Base-by-base conservation (phyloP, 1,284 basidiomycete genomes). In the Stygiomarasmius scandens region DNA sequence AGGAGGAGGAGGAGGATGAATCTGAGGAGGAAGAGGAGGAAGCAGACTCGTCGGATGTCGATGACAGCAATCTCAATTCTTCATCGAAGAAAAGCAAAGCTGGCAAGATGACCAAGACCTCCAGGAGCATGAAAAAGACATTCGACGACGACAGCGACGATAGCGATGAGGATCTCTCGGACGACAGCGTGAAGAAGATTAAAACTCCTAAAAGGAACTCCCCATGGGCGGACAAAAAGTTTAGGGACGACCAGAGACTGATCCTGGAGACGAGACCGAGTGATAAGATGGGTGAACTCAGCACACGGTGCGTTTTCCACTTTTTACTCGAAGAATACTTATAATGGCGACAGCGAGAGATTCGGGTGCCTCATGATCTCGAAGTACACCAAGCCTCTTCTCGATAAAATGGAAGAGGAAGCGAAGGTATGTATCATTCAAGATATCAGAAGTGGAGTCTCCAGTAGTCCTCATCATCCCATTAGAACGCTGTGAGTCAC, bases 331-430 rank as follows among this genome's bases (percentile, higher is more conserved):
- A 24, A 25, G 20, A 43, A 16, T 32, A n/a, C 45, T 53, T 2
- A 23, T 49, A 20, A 22, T 20, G 32, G 10, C 25, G 49, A 3
- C 24, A 67, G 65, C 22, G 64, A 57, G 34, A 64, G 64, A 14
- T 65, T 65, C 56, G 66, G 63, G 1, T 66, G 58, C 10, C 57
- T 67, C 8, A 57, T 63, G 59, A 63, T 63, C 20, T 61, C 65
- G 29, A 47, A 60, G 16, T 67, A 55, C 44, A 66, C 57, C n/a
- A 43, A 36, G 36, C 24, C 8, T 12, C 56, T 66, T 11, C 52
- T 65, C 34, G 44, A 65, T 48, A 54, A 55, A 22, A 55, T 67
- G n/a, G 34, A 38, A 12, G 22, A 45, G 20, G 54, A 63, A 56
- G 47, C 66, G 8, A 50, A 56, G 58, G 55, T 45, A 52, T 29